Percentiles rank a stretch among this genome's conserved stretches.
phyloP scores from a whole-genome alignment of 2,329 filamentous ascomycete genomes.

The Fusarium circinatum region DNA sequence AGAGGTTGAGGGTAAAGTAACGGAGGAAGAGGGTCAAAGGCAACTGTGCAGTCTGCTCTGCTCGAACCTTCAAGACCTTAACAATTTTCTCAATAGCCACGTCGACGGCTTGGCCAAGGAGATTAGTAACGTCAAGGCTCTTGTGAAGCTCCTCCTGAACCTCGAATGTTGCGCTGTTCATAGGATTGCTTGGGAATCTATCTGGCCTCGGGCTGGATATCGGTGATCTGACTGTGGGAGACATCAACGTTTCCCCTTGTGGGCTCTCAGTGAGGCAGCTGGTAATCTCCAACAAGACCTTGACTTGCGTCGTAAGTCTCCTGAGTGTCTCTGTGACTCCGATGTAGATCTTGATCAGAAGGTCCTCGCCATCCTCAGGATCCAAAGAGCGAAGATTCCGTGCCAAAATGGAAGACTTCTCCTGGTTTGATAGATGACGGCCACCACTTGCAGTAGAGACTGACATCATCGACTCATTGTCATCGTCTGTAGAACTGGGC shows the following conservation, averaged over 20 bases:
- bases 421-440: constrained; percentile 78
- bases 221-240: constrained; percentile 62
- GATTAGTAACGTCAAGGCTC: constrained; percentile 78
- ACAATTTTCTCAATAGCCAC: constrained; percentile 80
- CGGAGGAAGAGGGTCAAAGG: constrained; percentile 77
- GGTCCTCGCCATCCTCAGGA: constrained; percentile 82
- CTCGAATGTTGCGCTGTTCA: constrained; percentile 51
- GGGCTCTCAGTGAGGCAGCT: constrained; percentile 70
- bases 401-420: constrained; percentile 89
- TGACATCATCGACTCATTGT: constrained; percentile 89
- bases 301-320: constrained; percentile 88
- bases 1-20: constrained; percentile 83
- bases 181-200: constrained; percentile 39
- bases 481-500: constrained; percentile 93
- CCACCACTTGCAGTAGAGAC: constrained; percentile 79
- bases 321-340: constrained; percentile 88
- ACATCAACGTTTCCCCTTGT: constrained; percentile 55
- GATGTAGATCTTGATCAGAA: constrained; percentile 85
- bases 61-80: constrained; percentile 79
- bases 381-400: constrained; percentile 88
- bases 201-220: constrained; percentile 61
- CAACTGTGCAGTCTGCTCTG: constrained; percentile 76
- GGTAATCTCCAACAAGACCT: constrained; percentile 93
- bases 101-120: constrained; percentile 83
- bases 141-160: constrained; percentile 81